phyloP scores from a whole-genome alignment of 345 rosid genomes.

The Cardiospermum halicacabum region DNA sequence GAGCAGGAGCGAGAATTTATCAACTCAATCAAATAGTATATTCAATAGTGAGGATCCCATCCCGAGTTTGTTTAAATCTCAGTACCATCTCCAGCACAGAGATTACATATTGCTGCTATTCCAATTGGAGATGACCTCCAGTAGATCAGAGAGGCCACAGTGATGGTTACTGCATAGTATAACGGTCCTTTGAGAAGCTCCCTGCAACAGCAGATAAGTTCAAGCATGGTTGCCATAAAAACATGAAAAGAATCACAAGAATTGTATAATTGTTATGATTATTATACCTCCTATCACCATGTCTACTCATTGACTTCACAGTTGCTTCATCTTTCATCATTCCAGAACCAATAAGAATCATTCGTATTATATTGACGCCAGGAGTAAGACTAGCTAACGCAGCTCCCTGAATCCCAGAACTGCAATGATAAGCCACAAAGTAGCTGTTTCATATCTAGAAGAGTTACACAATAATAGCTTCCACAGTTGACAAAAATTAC shows the following conservation, averaged over 20 bases:
- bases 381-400: conserved; percentile 62
- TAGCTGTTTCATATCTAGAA: conserved; percentile 9
- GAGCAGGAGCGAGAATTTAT: background rate
- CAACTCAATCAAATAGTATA: background rate
- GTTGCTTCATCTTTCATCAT: conserved; percentile 76
- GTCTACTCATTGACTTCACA: conserved; percentile 94
- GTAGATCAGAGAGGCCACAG: conserved; percentile 51
- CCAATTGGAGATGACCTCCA: conserved; percentile 82
- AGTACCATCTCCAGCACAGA: conserved; percentile 98
- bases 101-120: conserved; percentile 80
- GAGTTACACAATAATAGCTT: conserved; percentile 6
- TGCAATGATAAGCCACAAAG: conserved; percentile 32
- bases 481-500: conserved; percentile 30
- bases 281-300: conserved; percentile 76
- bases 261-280: background rate
- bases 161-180: conserved; percentile 59
- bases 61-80: background rate
- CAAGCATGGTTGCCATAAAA: too few species aligned
- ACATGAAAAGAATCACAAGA: conserved; percentile 9
- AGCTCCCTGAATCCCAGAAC: conserved; percentile 79
- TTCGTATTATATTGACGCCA: conserved; percentile 60
- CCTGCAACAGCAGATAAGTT: conserved; percentile 41
- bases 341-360: conserved; percentile 81
- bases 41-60: background rate
- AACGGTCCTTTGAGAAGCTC: conserved; percentile 95